Conservation (phyloP, 768 basidiomycete species). For the Auricularia auricula-judae region DNA sequence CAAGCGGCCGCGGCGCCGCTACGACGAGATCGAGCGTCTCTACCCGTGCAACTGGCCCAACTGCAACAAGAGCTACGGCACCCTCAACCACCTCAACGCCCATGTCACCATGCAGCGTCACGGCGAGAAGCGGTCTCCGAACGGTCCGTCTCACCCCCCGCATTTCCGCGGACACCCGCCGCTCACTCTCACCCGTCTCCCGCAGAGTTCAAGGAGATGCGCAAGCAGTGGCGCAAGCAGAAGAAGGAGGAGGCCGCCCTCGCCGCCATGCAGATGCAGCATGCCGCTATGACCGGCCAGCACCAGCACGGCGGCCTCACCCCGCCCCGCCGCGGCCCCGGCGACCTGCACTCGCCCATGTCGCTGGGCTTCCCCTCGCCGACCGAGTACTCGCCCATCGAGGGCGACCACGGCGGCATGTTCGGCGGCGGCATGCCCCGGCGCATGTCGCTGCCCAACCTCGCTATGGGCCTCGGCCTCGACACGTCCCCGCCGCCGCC, state of each 20-base stretch:
- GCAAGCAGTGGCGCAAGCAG: conserved; percentile 90
- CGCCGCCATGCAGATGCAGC: not conserved
- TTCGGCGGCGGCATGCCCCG: not conserved
- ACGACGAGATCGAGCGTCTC: conserved; percentile 92
- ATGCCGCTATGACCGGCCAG: not conserved
- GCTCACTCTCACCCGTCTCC: conserved; percentile 3
- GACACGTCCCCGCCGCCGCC: not conserved
- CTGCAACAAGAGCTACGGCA: conserved; percentile 79
- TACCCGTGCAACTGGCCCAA: conserved; percentile 69
- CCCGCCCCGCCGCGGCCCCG: not conserved
- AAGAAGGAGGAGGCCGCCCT: conserved; percentile 62
- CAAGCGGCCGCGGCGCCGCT: conserved; percentile 74
- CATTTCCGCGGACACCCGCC: not conserved
- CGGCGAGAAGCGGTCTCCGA: conserved; percentile 78
- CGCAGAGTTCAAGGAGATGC: conserved; percentile 94
- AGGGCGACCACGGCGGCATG: not conserved
- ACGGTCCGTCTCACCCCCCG: conserved; percentile 44
- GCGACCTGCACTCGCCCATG: not conserved
- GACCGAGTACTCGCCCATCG: not conserved
- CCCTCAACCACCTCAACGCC: conserved; percentile 93
- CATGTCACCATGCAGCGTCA: conserved; percentile 99
- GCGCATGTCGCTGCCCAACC: not conserved
- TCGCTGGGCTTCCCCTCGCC: not conserved
- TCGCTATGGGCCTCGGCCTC: not conserved
- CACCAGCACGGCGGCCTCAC: not conserved